Base-by-base conservation (phyloP, 225 moss, liverwort and hornwort species). In the Polytrichum commune region DNA sequence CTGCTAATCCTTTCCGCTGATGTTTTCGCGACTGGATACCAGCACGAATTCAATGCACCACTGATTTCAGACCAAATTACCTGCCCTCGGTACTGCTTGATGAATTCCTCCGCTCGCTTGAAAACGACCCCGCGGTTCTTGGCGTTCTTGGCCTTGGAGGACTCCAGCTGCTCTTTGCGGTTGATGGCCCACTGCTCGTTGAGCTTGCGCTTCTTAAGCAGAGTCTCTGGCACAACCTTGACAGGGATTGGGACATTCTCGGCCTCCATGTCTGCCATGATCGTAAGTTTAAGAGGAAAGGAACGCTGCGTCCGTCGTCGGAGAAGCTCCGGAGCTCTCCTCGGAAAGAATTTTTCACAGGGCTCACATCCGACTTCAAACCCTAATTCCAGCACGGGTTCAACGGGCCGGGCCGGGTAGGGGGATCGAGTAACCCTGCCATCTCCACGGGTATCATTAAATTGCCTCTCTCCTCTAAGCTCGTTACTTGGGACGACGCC, bases 121-220 rank as follows among this genome's bases (percentile, higher is more conserved):
- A 90, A 94, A 57, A 86, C 82, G 32, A 85, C 24, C 27, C 82
- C 77, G 23, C 93, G 85, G 28, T 79, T 85, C 32, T 65, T 78
- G 27, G 82, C 76, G 64, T 55, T 86, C 72, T 73, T 79, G 35
- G 72, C 66, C 87, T 73, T 89, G 5, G 84, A 18, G 4, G 76
- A 68, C 38, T 86, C 79, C 19, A 75, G 38, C 74, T 82, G 81
- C 72, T 88, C 83, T 80, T 88, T 83, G 56, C 79, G 78, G 7
- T 80, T 78, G 54, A 82, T 22, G 10, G 88, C 92, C 92, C 92
- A 92, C 64, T 88, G 84, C 84, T 92, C 90, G 58, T 90, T 86
- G 58, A 86, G 88, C 81, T 90, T 92, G 27, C 88, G 80, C 83
- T 92, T 92, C 86, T 92, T 92, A 16, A 86, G 75, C n/a, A 85